Evolutionary conservation across 306 rosid genomes (phyloP).

Genomic region (Sesbania bispinosa): DNA sequence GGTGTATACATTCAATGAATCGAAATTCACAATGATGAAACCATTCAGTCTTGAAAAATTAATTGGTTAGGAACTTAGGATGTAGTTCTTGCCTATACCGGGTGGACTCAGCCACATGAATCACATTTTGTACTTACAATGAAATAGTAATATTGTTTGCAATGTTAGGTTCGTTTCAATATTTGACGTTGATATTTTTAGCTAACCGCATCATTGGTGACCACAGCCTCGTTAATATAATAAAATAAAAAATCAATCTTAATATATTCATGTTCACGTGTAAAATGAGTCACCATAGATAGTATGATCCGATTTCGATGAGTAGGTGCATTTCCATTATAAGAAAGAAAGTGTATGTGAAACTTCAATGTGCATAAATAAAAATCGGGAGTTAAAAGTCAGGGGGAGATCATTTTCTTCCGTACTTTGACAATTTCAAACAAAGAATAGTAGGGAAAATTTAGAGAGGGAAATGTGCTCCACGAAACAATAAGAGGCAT

Average conservation of each 20-base stretch:
- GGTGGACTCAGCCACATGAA: slow-evolving; percentile 13
- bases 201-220: slow-evolving; percentile 9
- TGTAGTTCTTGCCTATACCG: not conserved
- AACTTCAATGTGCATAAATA: not conserved
- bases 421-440: not conserved
- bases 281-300: not conserved
- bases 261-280: no score
- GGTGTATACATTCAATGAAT: slow-evolving; percentile 28
- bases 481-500: not conserved
- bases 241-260: no score
- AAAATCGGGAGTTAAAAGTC: not conserved
- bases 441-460: not conserved
- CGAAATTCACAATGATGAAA: slow-evolving; percentile 8
- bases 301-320: no score
- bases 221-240: not conserved
- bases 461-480: not conserved
- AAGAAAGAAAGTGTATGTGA: not conserved
- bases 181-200: slow-evolving; percentile 11
- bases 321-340: slow-evolving; percentile 14
- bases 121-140: slow-evolving; percentile 23
- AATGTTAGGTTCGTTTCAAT: slow-evolving; percentile 22
- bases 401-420: not conserved
- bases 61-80: not conserved
- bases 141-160: not conserved
- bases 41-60: not conserved